Evolutionary conservation across 139 green algal species (phyloP), one percentile per base, ranked within the genome.

Genomic region (Deuterostichococcus epilithicus): DNA sequence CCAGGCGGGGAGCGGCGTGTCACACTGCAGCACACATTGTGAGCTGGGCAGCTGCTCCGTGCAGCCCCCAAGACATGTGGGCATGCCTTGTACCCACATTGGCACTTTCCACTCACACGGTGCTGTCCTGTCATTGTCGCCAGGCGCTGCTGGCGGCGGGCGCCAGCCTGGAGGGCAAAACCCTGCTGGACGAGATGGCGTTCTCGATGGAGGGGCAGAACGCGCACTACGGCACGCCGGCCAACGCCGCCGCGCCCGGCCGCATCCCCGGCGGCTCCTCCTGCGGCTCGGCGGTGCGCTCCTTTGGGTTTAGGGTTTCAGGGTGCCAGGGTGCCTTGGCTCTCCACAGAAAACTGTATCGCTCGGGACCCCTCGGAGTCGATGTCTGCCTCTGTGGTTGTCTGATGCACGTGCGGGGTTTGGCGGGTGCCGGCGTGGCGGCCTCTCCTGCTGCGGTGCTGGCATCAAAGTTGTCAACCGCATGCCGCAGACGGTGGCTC

Each of bases 151-250:
- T 98, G 26, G 76, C 86, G 23, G 91, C 91, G 0, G 94, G 94
- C 8, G 94, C 88, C 1, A 85, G 32, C 0, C 25, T 91, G 8
- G 44, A 88, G 8, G 93, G 93, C 36, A 97, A 91, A 72, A 94
- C 92, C 3, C 87, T 96, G 78, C 96, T 98, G 94, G 94, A 98
- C 76, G 95, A 98, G 86, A 79, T 98, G 76, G 73, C 83, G 1
- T 91, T 85, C 72, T 77, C 42, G 33, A 70, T 96, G 39, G 81
- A 86, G 26, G 91, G 94, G 0, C 86, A 97, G 72, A 98, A 97
- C 67, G 67, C 79, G 18, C 94, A 97, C 78, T 98, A 97, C 74
- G 94, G 95, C 44, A 94, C 91, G 3, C 94, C 94, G 1, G 34
- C 72, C 73, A 99, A 99, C 78, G 86, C 90, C 0, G 89, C 91